Base-by-base conservation (phyloP, 495 filamentous ascomycete species). In the Cryomyces minteri region DNA sequence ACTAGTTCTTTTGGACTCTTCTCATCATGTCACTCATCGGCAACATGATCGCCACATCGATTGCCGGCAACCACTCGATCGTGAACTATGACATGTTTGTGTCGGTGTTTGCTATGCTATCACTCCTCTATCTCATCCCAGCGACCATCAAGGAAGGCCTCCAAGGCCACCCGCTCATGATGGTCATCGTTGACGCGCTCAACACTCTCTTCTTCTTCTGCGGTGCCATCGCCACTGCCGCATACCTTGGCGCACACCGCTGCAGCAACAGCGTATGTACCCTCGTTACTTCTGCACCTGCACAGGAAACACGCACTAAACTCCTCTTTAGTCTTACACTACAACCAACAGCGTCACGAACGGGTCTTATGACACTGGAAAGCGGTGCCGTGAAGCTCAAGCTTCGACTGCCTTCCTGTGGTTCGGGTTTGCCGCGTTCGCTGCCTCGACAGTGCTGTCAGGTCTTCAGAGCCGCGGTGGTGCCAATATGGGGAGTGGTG, bases 31-130 rank as follows among this genome's bases (percentile, higher is more conserved):
- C 78, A 18, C 65, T 84, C 29, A 53, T 79, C 45, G 79, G 77
- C 50, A 78, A 82, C 63, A 78, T 82, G 66, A 77, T 84, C 54
- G 62, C 66, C 46, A 59, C 68, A 4, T 62, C 74, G 0, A 62
- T 64, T 48, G 44, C 59, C 40, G 73, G 73, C 37, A 78, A 80
- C 63, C 71, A 73, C 0, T 58, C 64, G 10, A 59, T 66, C 46
- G 62, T 75, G 58, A 82, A 84, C 67, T 84, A 77, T 61, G 56
- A 64, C 54, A 79, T 82, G 61, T 82, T 79, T 57, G 65, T 68
- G 28, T 52, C 70, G 25, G 75, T 73, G n/a, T 81, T 81, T 59
- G 72, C 67, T 7, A 73, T 80, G 71, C 54, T 81, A 40, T 66
- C 74, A 10, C 65, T 83, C 10, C 51, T 83, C 55, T 79, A 76